Conservation (phyloP, 371 early-diverging fungal genomes). For the Rhizopus delemar region DNA sequence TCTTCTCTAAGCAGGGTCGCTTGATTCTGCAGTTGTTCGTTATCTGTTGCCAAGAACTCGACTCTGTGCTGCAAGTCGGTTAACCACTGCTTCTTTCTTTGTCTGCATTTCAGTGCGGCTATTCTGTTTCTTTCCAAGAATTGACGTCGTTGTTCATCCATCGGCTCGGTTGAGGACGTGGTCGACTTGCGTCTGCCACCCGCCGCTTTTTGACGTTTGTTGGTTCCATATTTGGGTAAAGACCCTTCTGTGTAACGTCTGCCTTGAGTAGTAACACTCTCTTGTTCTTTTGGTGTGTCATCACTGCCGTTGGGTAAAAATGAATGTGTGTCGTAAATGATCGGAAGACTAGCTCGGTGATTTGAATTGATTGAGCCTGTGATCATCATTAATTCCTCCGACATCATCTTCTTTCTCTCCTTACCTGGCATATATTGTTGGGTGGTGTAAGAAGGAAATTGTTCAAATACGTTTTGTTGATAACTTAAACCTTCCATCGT, state of each 20-base stretch:
- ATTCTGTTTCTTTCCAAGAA: slow-evolving; percentile 81
- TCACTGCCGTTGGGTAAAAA: neutral
- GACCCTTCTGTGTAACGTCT: slow-evolving; percentile 23
- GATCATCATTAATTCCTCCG: neutral
- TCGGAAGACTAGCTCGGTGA: slow-evolving; percentile 3
- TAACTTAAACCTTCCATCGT: neutral
- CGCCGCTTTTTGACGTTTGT: neutral
- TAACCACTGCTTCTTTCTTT: slow-evolving; percentile 87
- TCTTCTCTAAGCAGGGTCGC: slow-evolving; percentile 69
- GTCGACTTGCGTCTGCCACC: neutral
- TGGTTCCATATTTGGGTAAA: slow-evolving; percentile 5
- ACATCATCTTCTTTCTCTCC: neutral
- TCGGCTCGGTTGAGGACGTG: neutral
- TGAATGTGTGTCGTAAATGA: neutral
- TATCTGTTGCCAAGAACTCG: slow-evolving; percentile 69
- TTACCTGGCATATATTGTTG: slow-evolving; percentile 8
- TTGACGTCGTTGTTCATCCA: slow-evolving; percentile 60
- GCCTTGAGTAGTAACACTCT: neutral
- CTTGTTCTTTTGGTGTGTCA: neutral
- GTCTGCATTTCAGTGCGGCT: slow-evolving; percentile 88
- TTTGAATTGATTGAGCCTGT: neutral
- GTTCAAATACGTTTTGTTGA: slow-evolving; percentile 1
- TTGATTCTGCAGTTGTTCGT: slow-evolving; percentile 70
- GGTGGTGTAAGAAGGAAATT: neutral
- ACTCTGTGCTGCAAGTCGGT: slow-evolving; percentile 75